Evolutionary conservation across 1,139 yeast genomes (phyloP).

Genomic region (Taphrina communis): DNA sequence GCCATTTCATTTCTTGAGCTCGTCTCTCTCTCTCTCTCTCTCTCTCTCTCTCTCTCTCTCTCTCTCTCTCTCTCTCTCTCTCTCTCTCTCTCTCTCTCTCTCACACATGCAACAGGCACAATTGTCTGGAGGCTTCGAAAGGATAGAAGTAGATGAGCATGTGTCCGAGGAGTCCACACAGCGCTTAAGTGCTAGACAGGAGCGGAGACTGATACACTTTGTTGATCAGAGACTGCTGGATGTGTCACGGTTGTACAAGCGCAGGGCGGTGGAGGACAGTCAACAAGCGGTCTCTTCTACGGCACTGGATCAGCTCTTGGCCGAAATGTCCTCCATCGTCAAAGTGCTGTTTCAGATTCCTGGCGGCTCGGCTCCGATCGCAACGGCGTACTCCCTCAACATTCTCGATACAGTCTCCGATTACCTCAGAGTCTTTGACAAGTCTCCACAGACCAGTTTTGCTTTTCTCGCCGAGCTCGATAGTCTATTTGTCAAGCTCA

Average conservation of each 20-base stretch:
- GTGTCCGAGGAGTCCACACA: background rate
- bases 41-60: background rate
- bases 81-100: background rate
- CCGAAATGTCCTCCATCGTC: constrained; percentile 58
- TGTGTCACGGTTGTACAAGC: constrained; percentile 70
- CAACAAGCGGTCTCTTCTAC: constrained; percentile 51
- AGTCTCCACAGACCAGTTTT: constrained; percentile 26
- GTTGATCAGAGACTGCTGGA: constrained; percentile 64
- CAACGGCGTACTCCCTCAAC: constrained; percentile 44
- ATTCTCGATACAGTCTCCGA: constrained; percentile 45
- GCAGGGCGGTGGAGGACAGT: constrained; percentile 52
- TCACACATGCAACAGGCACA: background rate
- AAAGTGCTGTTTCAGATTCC: constrained; percentile 51
- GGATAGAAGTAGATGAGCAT: background rate
- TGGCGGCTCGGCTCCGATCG: constrained; percentile 40
- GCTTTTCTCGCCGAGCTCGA: constrained; percentile 42
- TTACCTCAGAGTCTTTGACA: constrained; percentile 24
- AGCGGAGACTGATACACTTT: constrained; percentile 64
- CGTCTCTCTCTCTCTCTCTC: too few species aligned
- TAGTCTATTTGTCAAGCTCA: constrained; percentile 40
- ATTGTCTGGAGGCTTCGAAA: constrained; percentile 16
- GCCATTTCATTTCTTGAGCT: too few species aligned
- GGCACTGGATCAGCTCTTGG: constrained; percentile 52
- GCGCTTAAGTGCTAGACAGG: constrained; percentile 55
- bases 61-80: too few species aligned